Evolutionary conservation across 306 rosid species (phyloP).

Genomic region (Parietaria judaica): DNA sequence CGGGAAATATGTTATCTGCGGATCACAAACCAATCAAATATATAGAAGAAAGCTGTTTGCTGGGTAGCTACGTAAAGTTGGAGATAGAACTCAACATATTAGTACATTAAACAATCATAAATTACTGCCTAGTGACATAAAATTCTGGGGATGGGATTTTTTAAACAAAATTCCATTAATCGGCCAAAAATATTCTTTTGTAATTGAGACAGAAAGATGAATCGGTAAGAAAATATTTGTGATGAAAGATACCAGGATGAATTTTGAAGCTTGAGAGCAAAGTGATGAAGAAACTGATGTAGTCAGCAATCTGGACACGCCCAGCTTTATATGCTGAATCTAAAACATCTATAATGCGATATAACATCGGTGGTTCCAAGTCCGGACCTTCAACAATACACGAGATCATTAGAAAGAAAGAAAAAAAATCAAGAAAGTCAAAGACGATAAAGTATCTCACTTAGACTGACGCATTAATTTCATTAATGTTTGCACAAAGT

Average conservation of each 20-base stretch:
- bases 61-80: neutral
- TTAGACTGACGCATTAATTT: neutral
- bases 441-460: too few relatives aligned
- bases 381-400: conserved; percentile 52
- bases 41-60: neutral
- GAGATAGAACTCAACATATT: neutral
- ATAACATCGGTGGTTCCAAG: conserved; percentile 42
- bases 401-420: neutral
- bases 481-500: conserved; percentile 2
- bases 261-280: conserved; percentile 50
- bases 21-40: conserved; percentile 4
- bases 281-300: conserved; percentile 57
- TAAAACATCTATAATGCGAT: conserved; percentile 54
- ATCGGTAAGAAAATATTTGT: conserved; percentile 9
- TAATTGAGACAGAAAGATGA: conserved; percentile 6
- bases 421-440: too few relatives aligned
- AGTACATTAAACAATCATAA: too few relatives aligned
- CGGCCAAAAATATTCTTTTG: too few relatives aligned
- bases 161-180: too few relatives aligned
- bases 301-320: conserved; percentile 43
- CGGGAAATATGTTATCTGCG: conserved; percentile 39
- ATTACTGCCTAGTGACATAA: too few relatives aligned
- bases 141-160: too few relatives aligned
- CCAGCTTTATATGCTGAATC: conserved; percentile 58
- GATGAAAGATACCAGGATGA: conserved; percentile 40